Base-by-base conservation (phyloP, 305 asterid genomes). In the Fraxinus angustifolia region DNA sequence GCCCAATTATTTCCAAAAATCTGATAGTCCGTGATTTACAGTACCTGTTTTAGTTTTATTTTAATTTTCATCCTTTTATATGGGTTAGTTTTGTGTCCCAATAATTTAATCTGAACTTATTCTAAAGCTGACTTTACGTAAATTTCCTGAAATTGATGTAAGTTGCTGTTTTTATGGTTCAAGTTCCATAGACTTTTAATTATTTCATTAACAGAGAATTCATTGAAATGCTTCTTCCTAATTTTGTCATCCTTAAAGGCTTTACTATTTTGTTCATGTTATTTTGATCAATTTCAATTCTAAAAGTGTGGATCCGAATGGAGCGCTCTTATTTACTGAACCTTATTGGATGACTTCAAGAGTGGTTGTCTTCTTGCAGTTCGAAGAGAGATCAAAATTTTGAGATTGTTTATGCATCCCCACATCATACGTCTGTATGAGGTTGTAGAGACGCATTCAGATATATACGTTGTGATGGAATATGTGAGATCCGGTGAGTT, bases 331-430 rank as follows among this genome's bases (percentile, higher is more conserved):
- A 67, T 70, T 33, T 12, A 23, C 48, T 77, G 19, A 72, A 12
- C 34, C 40, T 65, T 78, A 1, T 72, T 53, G 83, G 42, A 40
- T 81, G 77, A 68, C 48, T 67, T 14, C 75, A 77, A 84, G 80
- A 75, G 79, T 35, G 23, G 76, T 78, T 82, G 36, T 40, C 67
- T 34, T 81, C 77, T 80, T 89, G 88, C 90, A 90, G 93, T 90
- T 58, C 82, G 92, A 83, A 86, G 93, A 81, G 93, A 89, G 84
- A 90, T 90, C 83, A 90, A 90, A 77, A 90, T 90, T 77, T 83
- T 90, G 85, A 90, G 93, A 84, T 86, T 90, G 86, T 89, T 90
- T 85, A 90, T 90, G 93, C 93, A 90, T 84, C 93, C 93, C 79
- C 93, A 90, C 78, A 90, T 90, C 82, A 89, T 90, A 76, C 92